Evolutionary conservation across 2,329 filamentous ascomycete species (phyloP).

Genomic region (Fusarium sp.): DNA sequence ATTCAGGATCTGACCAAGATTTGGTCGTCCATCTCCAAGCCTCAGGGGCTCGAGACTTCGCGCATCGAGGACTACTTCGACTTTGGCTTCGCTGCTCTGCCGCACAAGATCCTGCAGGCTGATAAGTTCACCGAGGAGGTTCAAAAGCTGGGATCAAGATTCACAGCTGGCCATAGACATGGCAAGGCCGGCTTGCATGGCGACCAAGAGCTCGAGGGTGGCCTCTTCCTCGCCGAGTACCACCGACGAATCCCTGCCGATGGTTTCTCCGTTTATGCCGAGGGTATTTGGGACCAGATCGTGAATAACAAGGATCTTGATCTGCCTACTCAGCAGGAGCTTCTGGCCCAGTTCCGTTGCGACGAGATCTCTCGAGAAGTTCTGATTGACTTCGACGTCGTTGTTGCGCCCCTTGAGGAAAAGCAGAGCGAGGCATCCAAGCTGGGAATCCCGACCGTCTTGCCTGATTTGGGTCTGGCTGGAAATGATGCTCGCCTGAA

Average conservation of each 20-base stretch:
- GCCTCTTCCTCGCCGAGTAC: slow-evolving; percentile 93
- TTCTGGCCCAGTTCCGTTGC: slow-evolving; percentile 96
- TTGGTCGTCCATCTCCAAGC: slow-evolving; percentile 94
- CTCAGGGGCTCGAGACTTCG: slow-evolving; percentile 87
- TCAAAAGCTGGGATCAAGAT: slow-evolving; percentile 83
- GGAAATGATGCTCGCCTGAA: slow-evolving; percentile 81
- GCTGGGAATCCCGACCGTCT: slow-evolving; percentile 79
- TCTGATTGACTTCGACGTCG: slow-evolving; percentile 83
- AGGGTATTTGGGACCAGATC: slow-evolving; percentile 98
- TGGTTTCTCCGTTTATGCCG: slow-evolving; percentile 94
- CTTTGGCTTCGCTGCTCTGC: slow-evolving; percentile 95
- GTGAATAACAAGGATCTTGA: slow-evolving; percentile 99
- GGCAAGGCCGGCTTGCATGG: slow-evolving; percentile 72
- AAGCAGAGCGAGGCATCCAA: slow-evolving; percentile 82
- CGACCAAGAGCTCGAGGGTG: slow-evolving; percentile 82
- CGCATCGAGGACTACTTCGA: slow-evolving; percentile 98
- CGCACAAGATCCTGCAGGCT: slow-evolving; percentile 96
- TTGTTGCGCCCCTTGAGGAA: slow-evolving; percentile 88
- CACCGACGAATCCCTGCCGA: slow-evolving; percentile 96
- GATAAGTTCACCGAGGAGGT: slow-evolving; percentile 91
- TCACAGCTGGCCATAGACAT: slow-evolving; percentile 84
- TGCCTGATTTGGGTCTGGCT: slow-evolving; percentile 80
- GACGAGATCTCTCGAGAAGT: slow-evolving; percentile 97
- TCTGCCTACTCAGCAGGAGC: slow-evolving; percentile 94
- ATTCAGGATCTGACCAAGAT: slow-evolving; percentile 92